Evolutionary conservation across 2,329 filamentous ascomycete genomes (phyloP).

Genomic region (Ramularia collo-cygni): DNA sequence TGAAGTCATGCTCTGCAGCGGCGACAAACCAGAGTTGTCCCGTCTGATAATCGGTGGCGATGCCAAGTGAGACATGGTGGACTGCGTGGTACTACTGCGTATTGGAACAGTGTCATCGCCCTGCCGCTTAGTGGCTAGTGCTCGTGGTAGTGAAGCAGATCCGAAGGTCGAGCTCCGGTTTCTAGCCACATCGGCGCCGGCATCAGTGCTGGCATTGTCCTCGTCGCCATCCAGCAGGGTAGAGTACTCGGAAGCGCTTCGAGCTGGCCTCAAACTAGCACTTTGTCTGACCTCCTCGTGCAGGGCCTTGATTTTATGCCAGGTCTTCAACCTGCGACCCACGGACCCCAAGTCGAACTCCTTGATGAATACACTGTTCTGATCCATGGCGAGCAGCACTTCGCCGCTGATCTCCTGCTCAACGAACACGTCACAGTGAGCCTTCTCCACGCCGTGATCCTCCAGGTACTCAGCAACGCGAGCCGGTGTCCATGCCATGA

Average conservation of each 20-base stretch:
- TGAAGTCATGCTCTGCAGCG: slow-evolving; percentile 27
- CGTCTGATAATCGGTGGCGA: slow-evolving; percentile 33
- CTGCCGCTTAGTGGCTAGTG: slow-evolving; percentile 15
- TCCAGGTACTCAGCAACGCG: slow-evolving; percentile 88
- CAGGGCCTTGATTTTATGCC: slow-evolving; percentile 90
- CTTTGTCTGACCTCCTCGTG: slow-evolving; percentile 75
- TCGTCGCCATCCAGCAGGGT: slow-evolving; percentile 31
- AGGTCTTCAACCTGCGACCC: slow-evolving; percentile 81
- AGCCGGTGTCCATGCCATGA: slow-evolving; percentile 70
- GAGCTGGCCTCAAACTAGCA: slow-evolving; percentile 35
- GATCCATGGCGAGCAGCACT: slow-evolving; percentile 88
- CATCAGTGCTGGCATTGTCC: slow-evolving; percentile 22
- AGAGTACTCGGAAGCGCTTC: slow-evolving; percentile 37
- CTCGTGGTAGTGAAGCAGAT: slow-evolving; percentile 14
- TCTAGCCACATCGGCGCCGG: slow-evolving; percentile 36
- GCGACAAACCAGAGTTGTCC: slow-evolving; percentile 20
- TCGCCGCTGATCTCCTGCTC: slow-evolving; percentile 96
- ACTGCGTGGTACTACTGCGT: slow-evolving; percentile 12
- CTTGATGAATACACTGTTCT: slow-evolving; percentile 90
- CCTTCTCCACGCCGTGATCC: slow-evolving; percentile 73
- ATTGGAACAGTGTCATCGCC: slow-evolving; percentile 13
- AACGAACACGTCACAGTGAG: slow-evolving; percentile 87
- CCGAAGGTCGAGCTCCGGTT: slow-evolving; percentile 40
- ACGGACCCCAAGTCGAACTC: slow-evolving; percentile 91
- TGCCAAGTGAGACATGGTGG: slow-evolving; percentile 8